These are phyloP conservation scores for Agastache rugosa DNA, from an alignment of 257 asterid genomes.

Conservation along the genomic window DNA sequence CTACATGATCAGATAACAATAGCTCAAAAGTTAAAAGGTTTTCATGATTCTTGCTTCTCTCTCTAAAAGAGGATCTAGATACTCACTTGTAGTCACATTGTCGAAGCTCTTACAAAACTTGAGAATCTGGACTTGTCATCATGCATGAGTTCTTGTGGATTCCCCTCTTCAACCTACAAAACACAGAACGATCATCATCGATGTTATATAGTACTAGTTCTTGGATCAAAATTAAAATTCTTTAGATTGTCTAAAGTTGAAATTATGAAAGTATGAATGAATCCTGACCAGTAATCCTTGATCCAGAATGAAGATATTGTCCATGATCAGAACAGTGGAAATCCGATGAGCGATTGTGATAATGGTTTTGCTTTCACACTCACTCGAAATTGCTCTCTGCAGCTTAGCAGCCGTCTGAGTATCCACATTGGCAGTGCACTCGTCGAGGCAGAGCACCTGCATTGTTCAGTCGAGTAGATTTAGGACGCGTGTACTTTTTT, in stretches of 20 bases:
- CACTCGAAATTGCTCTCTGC: conserved; percentile 66
- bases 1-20: background rate
- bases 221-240: background rate
- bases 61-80: background rate
- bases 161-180: conserved; percentile 56
- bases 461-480: background rate
- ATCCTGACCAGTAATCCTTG: conserved; percentile 72
- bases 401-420: conserved; percentile 84
- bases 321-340: conserved; percentile 79
- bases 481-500: background rate
- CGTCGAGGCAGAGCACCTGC: conserved; percentile 92
- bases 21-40: background rate
- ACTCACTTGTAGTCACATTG: conserved; percentile 35
- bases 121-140: conserved; percentile 49
- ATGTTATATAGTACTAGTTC: background rate
- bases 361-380: conserved; percentile 61
- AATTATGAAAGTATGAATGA: background rate
- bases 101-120: conserved; percentile 57
- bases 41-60: background rate
- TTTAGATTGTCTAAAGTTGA: background rate
- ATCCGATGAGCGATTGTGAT: conserved; percentile 94
- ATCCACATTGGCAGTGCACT: conserved; percentile 88
- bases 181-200: background rate
- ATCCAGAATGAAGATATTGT: conserved; percentile 73
- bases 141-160: conserved; percentile 49